phyloP scores from a whole-genome alignment of 768 basidiomycete genomes.

The Mycena epipterygia region DNA sequence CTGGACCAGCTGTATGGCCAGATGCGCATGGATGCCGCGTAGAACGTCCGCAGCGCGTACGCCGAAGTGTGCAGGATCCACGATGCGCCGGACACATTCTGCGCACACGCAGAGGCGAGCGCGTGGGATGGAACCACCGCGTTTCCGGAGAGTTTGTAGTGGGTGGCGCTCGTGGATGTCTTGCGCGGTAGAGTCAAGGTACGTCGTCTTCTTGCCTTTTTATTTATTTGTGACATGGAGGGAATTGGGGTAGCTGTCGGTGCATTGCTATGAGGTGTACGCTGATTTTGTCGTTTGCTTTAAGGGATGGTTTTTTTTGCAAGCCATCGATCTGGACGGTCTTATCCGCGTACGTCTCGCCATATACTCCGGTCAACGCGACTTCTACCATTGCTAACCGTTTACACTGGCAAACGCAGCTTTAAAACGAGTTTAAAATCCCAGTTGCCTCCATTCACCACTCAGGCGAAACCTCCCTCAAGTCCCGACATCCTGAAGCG shows the following conservation, averaged over 20 bases:
- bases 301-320: not conserved
- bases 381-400: not conserved
- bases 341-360: slow-evolving; percentile 67
- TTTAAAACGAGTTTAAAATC: slow-evolving; percentile 88
- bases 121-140: slow-evolving; percentile 57
- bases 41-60: slow-evolving; percentile 83
- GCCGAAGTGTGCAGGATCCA: slow-evolving; percentile 75
- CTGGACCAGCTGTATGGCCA: slow-evolving; percentile 58
- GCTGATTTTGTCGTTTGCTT: not conserved
- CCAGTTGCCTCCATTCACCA: slow-evolving; percentile 84
- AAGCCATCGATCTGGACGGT: slow-evolving; percentile 79
- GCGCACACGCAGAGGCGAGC: slow-evolving; percentile 59
- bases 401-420: slow-evolving; percentile 55
- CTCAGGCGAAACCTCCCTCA: slow-evolving; percentile 83
- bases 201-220: not conserved
- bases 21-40: slow-evolving; percentile 72
- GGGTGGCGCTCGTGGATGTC: slow-evolving; percentile 80
- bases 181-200: slow-evolving; percentile 84
- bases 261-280: slow-evolving; percentile 62
- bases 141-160: slow-evolving; percentile 79
- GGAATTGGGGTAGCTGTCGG: slow-evolving; percentile 44
- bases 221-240: not conserved
- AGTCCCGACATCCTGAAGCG: slow-evolving; percentile 83
- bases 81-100: slow-evolving; percentile 75
- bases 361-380: not conserved